Evolutionary conservation across 345 rosid species (phyloP), one percentile per base, ranked within the genome.

Genomic region (Cardamine resedifolia): DNA sequence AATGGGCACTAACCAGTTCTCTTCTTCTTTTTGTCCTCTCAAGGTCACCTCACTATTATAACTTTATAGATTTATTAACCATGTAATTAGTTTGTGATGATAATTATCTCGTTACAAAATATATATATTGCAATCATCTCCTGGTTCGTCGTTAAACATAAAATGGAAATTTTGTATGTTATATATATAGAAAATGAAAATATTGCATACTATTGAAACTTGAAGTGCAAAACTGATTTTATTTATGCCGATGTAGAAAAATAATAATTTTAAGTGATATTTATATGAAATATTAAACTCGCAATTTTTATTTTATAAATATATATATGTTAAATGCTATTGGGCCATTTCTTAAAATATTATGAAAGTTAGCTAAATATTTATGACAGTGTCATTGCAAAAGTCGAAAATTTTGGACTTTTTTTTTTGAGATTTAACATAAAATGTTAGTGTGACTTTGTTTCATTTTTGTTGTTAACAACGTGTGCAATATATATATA

Each of bases 21-120:
- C 45, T 41, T 74, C 61, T 66, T 58, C 73, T 66, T 74, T 66
- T n/a, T 66, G 60, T 72, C 73, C 3, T 67, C 33, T 67, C 68
- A 74, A 41, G 21, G 63, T 74, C 73, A 67, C 73, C 26, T 74
- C 73, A 12, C 39, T 30, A 39, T 50, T 38, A 7, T 26, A 23
- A 45, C 43, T 73, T 64, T 31, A 10, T 31, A 21, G 45, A 23
- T 30, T 44, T 43, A 18, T 44, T 43, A 18, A 64, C 56, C 56
- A 30, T 31, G 28, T 20, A n/a, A 39, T 19, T 47, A 30, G 51
- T 52, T 14, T 10, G 11, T 27, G 30, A 26, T 59, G 33, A 36
- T 60, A 61, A 36, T 60, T 36, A 7, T 36, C 38, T 49, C 16
- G 49, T 38, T 26, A 60, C 51, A 58, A 51, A 1, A 23, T 28